Evolutionary conservation across 2,329 filamentous ascomycete species (phyloP).

Genomic region (Calonectria pauciramosa): DNA sequence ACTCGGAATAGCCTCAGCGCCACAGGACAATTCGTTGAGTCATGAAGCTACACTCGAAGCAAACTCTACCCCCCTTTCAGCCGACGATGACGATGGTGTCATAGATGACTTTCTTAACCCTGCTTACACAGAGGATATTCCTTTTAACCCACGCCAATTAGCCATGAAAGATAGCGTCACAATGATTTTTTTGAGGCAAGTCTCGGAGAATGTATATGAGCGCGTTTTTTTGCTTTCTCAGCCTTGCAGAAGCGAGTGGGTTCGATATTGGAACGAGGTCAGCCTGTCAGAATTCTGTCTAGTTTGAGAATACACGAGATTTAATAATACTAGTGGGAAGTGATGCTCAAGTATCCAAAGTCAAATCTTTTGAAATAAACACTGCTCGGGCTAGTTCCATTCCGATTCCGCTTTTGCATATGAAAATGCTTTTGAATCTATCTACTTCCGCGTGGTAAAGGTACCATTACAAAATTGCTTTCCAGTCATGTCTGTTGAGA

Average conservation of each 20-base stretch:
- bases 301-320: background rate
- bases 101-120: background rate
- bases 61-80: background rate
- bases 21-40: background rate
- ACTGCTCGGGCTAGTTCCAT: background rate
- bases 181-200: background rate
- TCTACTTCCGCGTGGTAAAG: background rate
- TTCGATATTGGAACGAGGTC: background rate
- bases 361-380: background rate
- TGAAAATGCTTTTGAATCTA: background rate
- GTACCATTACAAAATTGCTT: background rate
- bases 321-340: background rate
- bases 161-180: background rate
- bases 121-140: background rate
- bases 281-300: background rate
- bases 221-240: background rate
- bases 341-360: background rate
- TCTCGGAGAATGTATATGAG: background rate
- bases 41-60: background rate
- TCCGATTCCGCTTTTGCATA: background rate
- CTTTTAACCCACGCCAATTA: background rate
- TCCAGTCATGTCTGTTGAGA: constrained; percentile 8
- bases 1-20: background rate
- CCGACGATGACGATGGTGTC: background rate
- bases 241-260: background rate